phyloP scores from a whole-genome alignment of 495 filamentous ascomycete species.

The Aspergillus diversus region DNA sequence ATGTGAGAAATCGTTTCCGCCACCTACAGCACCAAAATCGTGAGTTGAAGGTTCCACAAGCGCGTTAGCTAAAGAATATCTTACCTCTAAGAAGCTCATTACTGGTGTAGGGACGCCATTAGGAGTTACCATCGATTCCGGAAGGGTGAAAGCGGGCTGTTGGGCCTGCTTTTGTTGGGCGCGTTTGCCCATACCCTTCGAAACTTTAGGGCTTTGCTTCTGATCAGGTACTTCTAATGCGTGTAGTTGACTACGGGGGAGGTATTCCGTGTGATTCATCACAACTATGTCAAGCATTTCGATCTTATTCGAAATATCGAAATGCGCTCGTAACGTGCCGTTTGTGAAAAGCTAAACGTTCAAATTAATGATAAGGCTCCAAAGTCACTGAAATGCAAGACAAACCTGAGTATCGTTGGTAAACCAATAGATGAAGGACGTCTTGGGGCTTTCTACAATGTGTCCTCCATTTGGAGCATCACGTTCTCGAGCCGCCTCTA shows the following conservation, averaged over 20 bases:
- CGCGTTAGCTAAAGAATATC: constrained; percentile 8
- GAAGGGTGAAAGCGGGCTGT: constrained; percentile 56
- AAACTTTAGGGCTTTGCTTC: constrained; percentile 70
- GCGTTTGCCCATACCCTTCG: constrained; percentile 60
- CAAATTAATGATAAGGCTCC: constrained; percentile 19
- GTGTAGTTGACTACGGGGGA: constrained; percentile 58
- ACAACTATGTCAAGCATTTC: constrained; percentile 73
- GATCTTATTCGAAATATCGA: constrained; percentile 70
- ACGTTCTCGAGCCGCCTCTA: constrained; percentile 60
- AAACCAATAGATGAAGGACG: constrained; percentile 75
- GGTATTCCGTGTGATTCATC: constrained; percentile 66
- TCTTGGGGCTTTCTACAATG: constrained; percentile 62
- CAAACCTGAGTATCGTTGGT: constrained; percentile 70
- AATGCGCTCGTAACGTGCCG: constrained; percentile 65
- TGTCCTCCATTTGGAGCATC: constrained; percentile 63
- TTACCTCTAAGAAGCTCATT: constrained; percentile 71
- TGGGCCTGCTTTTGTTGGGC: constrained; percentile 58
- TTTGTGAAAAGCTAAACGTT: constrained; percentile 62
- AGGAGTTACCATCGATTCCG: constrained; percentile 64
- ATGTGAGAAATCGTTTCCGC: constrained; percentile 77
- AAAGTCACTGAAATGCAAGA: constrained; percentile 13
- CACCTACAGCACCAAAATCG: constrained; percentile 47
- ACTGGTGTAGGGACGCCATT: constrained; percentile 62
- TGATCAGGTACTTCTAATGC: constrained; percentile 58
- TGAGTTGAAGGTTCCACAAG: neutral